Conservation (phyloP, 108 stramenopile species). For the Heterococcus sp. region DNA sequence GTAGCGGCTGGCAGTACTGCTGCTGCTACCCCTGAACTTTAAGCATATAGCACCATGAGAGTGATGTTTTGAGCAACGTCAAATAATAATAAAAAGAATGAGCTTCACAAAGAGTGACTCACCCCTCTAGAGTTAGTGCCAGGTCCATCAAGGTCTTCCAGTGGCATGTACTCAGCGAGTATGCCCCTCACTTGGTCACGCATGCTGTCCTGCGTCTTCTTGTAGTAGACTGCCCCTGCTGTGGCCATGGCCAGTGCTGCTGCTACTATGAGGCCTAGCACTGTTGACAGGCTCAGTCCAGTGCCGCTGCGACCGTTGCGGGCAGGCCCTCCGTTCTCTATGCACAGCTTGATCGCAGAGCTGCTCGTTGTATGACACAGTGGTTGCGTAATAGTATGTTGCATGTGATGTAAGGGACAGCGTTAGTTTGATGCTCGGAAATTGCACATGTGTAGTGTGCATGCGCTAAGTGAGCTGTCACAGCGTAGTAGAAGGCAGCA, state of each 20-base stretch:
- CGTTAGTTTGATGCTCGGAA: no score
- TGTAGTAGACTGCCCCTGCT: conserved; percentile 70
- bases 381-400: no score
- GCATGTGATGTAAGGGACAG: no score
- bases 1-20: no score
- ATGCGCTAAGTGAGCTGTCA: no score
- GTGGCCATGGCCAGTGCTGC: conserved; percentile 44
- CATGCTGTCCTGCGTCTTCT: conserved; percentile 73
- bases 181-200: conserved; percentile 79
- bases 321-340: not conserved
- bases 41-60: conserved; percentile 23
- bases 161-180: conserved; percentile 87
- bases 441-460: no score
- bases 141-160: conserved; percentile 63
- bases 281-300: not conserved
- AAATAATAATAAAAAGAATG: conserved; percentile 40
- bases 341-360: conserved; percentile 6
- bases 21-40: no score
- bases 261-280: not conserved
- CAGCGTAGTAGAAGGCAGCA: no score
- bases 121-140: conserved; percentile 20
- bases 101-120: no score
- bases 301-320: conserved; percentile 2
- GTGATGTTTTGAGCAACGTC: conserved; percentile 9
- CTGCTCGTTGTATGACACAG: not conserved